These are phyloP conservation scores for Cydonia oblonga DNA, from an alignment of 331 rosid genomes.

Conservation along the genomic window DNA sequence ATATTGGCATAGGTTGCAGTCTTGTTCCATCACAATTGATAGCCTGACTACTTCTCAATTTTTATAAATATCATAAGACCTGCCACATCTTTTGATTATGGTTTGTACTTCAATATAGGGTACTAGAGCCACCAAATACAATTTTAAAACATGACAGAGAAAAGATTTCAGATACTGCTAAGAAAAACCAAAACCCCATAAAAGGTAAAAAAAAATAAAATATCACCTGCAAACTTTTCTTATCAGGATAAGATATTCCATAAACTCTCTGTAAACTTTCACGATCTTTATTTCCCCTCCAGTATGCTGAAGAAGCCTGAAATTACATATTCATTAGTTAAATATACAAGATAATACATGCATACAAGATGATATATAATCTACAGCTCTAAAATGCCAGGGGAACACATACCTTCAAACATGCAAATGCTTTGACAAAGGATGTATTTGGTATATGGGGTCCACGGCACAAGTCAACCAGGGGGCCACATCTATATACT, in stretches of 20 bases:
- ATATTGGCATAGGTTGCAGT: not conserved
- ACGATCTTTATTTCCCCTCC: constrained; percentile 88
- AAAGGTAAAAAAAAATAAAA: not conserved
- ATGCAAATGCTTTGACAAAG: constrained; percentile 84
- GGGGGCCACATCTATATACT: constrained; percentile 91
- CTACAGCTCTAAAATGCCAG: not conserved
- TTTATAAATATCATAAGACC: not conserved
- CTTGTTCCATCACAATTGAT: not conserved
- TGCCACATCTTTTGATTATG: not conserved
- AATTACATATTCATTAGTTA: constrained; percentile 17
- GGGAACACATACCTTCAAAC: constrained; percentile 54
- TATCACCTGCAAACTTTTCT: constrained; percentile 73
- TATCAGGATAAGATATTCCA: constrained; percentile 96
- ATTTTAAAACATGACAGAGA: not conserved
- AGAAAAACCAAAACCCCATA: not conserved
- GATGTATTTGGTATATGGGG: constrained; percentile 98
- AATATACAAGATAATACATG: not conserved
- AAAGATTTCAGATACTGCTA: not conserved
- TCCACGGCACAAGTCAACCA: constrained; percentile 94
- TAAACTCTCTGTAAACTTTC: constrained; percentile 96
- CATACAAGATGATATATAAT: not conserved
- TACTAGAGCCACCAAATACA: too few relatives aligned
- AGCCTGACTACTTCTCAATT: not conserved
- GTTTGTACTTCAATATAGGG: not conserved
- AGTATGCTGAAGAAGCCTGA: constrained; percentile 96